phyloP scores from a whole-genome alignment of 2,329 filamentous ascomycete genomes.

The Clonostachys rosea region DNA sequence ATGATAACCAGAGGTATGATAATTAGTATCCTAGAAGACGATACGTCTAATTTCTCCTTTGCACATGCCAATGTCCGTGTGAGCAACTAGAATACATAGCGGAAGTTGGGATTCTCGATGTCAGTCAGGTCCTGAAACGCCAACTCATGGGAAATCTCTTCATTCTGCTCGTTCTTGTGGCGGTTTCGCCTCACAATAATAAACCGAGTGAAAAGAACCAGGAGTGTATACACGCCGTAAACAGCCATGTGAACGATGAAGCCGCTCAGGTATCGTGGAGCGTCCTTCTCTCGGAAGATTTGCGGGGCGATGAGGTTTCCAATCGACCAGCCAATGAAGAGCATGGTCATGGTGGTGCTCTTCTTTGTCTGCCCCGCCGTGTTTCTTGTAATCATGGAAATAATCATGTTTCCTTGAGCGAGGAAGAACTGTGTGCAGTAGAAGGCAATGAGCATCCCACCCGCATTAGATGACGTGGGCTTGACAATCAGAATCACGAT shows the following conservation, averaged over 20 bases:
- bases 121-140: too few species aligned
- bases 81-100: too few species aligned
- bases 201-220: too few species aligned
- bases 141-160: too few species aligned
- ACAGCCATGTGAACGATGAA: slow-evolving; percentile 26
- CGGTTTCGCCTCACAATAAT: too few species aligned
- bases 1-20: too few species aligned
- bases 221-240: slow-evolving; percentile 9
- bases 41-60: too few species aligned
- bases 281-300: slow-evolving; percentile 24
- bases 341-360: slow-evolving; percentile 29
- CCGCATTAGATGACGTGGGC: slow-evolving; percentile 18
- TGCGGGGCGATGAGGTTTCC: slow-evolving; percentile 30
- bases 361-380: slow-evolving; percentile 38
- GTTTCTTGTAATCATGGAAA: slow-evolving; percentile 33
- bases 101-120: too few species aligned
- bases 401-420: slow-evolving; percentile 31
- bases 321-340: slow-evolving; percentile 32
- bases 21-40: too few species aligned
- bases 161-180: too few species aligned
- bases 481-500: slow-evolving; percentile 28
- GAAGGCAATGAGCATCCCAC: slow-evolving; percentile 30
- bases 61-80: too few species aligned
- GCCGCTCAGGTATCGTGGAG: slow-evolving; percentile 25
- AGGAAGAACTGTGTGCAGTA: slow-evolving; percentile 39